Evolutionary conservation across 1,139 yeast species (phyloP), one percentile per base, ranked within the genome.

Genomic region (Saccharomycopsis crataegensis): DNA sequence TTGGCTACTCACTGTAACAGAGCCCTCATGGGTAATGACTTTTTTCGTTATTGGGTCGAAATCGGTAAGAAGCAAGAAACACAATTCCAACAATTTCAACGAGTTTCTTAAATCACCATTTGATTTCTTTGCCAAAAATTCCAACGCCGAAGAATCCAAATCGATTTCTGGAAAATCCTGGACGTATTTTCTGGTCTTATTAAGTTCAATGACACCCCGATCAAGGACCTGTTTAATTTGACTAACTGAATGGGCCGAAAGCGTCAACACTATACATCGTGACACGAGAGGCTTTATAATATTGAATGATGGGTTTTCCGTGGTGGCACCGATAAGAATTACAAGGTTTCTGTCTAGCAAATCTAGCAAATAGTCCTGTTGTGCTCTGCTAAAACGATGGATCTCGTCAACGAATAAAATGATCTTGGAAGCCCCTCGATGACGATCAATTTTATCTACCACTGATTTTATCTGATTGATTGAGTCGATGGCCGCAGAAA

Each of bases 241-340:
- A 1, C 71, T 73, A 1, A 68, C 65, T 1, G 71, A 67, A 40
- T 93, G 72, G 52, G 86, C 83, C 57, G 86, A 82, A 70, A 93
- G 74, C 1, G 84, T 84, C 66, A 93, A 86, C 0, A 94, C 90
- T 59, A 91, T 84, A 71, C 96, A 84, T 59, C 99, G 73, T 12
- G 97, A 89, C 36, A 91, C 71, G 49, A 93, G 70, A 0, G 99
- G 98, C 62, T 89, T 86, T 62, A 89, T 89, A 47, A 94, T 68
- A 53, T 86, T 89, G 67, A 93, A 94, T 38, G 96, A 86, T 1
- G 99, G 99, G 64, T 93, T 93, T 66, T 93, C 99, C 0, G 99
- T 93, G 0, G 99, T 93, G 6, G 99, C 99, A 0, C 99, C 99
- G 52, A 93, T 82, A 1, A 86, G 74, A 0, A 83, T 78, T 2